A percentile compares a stretch with the other conserved stretches of the same genome.
These are phyloP conservation scores for Arachnopeziza araneosa DNA, from an alignment of 2,329 filamentous ascomycete species.

Conservation along the genomic window DNA sequence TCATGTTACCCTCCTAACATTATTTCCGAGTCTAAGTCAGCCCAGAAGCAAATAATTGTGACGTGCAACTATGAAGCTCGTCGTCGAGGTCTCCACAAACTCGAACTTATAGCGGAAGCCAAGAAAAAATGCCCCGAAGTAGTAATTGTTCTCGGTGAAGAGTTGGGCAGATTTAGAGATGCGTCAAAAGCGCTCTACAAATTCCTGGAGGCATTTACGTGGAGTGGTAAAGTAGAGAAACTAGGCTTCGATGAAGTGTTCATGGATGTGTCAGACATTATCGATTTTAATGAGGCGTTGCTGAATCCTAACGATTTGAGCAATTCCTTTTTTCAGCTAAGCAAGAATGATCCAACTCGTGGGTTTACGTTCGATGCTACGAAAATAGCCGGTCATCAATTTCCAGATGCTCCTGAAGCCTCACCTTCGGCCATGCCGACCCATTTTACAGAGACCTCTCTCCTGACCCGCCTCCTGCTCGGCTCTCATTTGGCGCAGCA, in stretches of 20 bases:
- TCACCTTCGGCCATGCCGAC: constrained; percentile 22
- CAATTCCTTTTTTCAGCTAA: constrained; percentile 75
- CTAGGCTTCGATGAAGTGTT: constrained; percentile 86
- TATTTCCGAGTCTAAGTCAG: constrained; percentile 42
- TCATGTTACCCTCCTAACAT: neutral
- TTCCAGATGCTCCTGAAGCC: constrained; percentile 10
- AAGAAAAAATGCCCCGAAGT: constrained; percentile 75
- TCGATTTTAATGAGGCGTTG: constrained; percentile 72
- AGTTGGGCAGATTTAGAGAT: constrained; percentile 78
- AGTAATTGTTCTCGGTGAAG: constrained; percentile 81
- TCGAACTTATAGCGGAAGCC: constrained; percentile 81
- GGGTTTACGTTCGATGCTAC: constrained; percentile 78
- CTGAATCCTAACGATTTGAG: constrained; percentile 60
- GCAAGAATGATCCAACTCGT: constrained; percentile 64
- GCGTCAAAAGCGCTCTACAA: constrained; percentile 75
- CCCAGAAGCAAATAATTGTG: constrained; percentile 58
- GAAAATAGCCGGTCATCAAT: constrained; percentile 51
- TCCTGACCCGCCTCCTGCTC: constrained; percentile 55
- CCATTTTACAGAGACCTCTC: constrained; percentile 10
- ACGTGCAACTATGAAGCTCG: constrained; percentile 94
- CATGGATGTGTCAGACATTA: constrained; percentile 70
- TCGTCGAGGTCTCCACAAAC: constrained; percentile 65
- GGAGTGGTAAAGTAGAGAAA: constrained; percentile 72
- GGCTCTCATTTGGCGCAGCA: constrained; percentile 77
- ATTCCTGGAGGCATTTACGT: constrained; percentile 67